Conservation (phyloP, 148 eudicot species). For the Polygonum aviculare region DNA sequence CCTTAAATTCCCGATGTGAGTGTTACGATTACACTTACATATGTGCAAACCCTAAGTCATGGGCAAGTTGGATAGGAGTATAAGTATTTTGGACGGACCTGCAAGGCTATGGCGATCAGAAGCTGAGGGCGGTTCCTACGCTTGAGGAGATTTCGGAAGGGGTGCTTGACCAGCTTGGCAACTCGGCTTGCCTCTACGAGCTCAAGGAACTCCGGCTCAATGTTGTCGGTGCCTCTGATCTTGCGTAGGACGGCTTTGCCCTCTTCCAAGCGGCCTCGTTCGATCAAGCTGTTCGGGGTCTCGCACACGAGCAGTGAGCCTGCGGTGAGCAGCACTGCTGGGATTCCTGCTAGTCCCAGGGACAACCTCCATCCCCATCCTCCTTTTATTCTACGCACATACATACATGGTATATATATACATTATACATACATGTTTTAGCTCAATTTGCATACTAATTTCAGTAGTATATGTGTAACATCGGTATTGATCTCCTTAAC, state of each 20-base stretch:
- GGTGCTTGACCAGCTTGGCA: slow-evolving; percentile 60
- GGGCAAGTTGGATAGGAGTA: no score
- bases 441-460: not conserved
- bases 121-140: slow-evolving; percentile 69
- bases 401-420: no score
- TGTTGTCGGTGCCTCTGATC: slow-evolving; percentile 74
- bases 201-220: slow-evolving; percentile 78
- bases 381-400: slow-evolving; percentile 48
- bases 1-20: no score
- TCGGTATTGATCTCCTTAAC: no score
- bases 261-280: slow-evolving; percentile 70
- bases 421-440: no score
- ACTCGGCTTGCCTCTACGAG: slow-evolving; percentile 75
- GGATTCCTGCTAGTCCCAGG: slow-evolving; percentile 73
- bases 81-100: slow-evolving; percentile 13
- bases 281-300: slow-evolving; percentile 86
- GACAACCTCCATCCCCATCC: slow-evolving; percentile 97
- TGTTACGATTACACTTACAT: no score
- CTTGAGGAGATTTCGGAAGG: slow-evolving; percentile 69
- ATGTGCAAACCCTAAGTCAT: no score
- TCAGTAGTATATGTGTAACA: no score
- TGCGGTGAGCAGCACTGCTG: slow-evolving; percentile 56
- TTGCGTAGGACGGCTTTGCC: slow-evolving; percentile 61
- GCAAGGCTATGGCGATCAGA: slow-evolving; percentile 41
- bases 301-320: slow-evolving; percentile 67